Conservation (phyloP, 2,329 filamentous ascomycete genomes). For the Pseudogymnoascus sp. region DNA sequence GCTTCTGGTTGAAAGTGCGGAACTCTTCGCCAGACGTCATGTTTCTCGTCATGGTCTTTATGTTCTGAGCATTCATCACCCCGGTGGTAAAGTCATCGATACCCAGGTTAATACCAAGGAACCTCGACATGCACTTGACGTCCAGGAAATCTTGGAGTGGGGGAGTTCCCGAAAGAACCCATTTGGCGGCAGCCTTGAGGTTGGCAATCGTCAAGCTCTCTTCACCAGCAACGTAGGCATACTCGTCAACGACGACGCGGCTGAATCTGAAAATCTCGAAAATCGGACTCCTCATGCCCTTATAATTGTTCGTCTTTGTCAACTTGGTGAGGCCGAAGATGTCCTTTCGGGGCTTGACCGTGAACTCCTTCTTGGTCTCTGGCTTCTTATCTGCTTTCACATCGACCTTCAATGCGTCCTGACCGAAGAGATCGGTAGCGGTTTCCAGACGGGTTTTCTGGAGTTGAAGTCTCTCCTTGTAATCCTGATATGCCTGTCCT, state of each 20-base stretch:
- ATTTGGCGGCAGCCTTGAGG: conserved; percentile 37
- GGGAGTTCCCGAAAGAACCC: conserved; percentile 60
- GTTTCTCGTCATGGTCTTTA: conserved; percentile 36
- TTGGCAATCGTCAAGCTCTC: conserved; percentile 30
- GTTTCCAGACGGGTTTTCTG: neutral
- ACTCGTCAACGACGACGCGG: conserved; percentile 58
- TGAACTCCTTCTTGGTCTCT: neutral
- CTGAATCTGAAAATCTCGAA: conserved; percentile 57
- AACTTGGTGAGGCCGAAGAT: conserved; percentile 6
- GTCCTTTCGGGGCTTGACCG: conserved; percentile 8
- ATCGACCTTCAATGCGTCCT: neutral
- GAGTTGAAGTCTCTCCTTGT: conserved; percentile 11
- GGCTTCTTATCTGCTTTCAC: neutral
- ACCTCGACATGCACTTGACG: conserved; percentile 50
- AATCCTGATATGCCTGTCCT: conserved; percentile 28
- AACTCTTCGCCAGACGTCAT: conserved; percentile 49
- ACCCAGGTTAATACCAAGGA: conserved; percentile 50
- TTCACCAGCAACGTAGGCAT: conserved; percentile 46
- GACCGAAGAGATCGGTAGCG: neutral
- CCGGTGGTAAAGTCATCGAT: conserved; percentile 43
- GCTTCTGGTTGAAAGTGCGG: conserved; percentile 41
- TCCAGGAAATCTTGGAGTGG: conserved; percentile 50
- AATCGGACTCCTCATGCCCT: conserved; percentile 30
- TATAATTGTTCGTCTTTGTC: conserved; percentile 24
- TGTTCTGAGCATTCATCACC: conserved; percentile 37